Evolutionary conservation across 2,329 filamentous ascomycete genomes (phyloP).

Genomic region (Escovopsis sp.): DNA sequence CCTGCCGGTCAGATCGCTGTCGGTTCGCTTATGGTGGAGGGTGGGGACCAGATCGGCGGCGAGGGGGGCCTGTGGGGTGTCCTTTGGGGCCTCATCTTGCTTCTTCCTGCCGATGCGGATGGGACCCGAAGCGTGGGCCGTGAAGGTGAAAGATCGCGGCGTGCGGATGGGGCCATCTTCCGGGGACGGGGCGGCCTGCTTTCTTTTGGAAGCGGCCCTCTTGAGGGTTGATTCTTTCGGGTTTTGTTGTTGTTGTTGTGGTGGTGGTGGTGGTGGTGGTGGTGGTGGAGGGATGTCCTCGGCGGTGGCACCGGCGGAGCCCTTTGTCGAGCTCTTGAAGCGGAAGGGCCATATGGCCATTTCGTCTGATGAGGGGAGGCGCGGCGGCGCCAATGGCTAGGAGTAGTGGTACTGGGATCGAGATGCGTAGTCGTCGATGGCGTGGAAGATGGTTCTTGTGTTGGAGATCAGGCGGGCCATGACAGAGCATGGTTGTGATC

Average conservation of each 20-base stretch:
- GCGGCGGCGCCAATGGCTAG: conserved; percentile 9
- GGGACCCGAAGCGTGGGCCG: conserved; percentile 41
- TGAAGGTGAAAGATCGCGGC: conserved; percentile 45
- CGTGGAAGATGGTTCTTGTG: conserved; percentile 6
- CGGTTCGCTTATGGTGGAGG: conserved; percentile 43
- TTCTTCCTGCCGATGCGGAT: conserved; percentile 25
- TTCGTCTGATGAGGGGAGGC: conserved; percentile 12
- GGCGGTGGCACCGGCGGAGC: conserved; percentile 35
- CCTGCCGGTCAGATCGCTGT: conserved; percentile 46
- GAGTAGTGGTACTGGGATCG: conserved; percentile 12
- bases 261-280: conserved; percentile 29
- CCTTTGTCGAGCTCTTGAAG: conserved; percentile 54
- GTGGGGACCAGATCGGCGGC: conserved; percentile 29
- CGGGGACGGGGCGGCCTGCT: conserved; percentile 30
- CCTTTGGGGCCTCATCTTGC: conserved; percentile 2
- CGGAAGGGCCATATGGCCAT: conserved; percentile 82
- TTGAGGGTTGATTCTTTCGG: conserved; percentile 17
- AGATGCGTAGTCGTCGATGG: too few species aligned
- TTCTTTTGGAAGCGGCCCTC: conserved; percentile 20
- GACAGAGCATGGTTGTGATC: conserved; percentile 6
- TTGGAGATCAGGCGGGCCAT: conserved; percentile 2
- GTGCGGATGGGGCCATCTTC: conserved; percentile 29
- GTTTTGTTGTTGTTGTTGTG: too few species aligned
- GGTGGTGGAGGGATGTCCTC: conserved; percentile 28
- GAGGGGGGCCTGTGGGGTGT: conserved; percentile 6